Evolutionary conservation across 352 stramenopile species (phyloP).

Genomic region (Poterioochromonas sp.): DNA sequence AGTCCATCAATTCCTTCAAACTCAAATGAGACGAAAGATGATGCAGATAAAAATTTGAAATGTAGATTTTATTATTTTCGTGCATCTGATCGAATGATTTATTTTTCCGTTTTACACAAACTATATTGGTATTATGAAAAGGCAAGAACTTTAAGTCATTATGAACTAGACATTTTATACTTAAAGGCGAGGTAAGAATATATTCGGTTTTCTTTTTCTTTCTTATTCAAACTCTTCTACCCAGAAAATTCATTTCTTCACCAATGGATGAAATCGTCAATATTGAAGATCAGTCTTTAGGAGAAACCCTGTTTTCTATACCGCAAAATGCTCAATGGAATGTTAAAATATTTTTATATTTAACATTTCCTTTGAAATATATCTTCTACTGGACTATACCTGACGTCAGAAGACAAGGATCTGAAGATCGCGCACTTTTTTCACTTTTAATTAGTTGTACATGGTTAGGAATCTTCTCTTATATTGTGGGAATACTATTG

Average conservation of each 20-base stretch:
- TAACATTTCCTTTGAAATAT: slow-evolving; percentile 1
- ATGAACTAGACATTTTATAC: background rate
- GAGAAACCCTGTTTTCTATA: too few relatives aligned
- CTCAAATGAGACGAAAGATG: too few relatives aligned
- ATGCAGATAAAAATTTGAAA: too few relatives aligned
- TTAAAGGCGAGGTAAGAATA: background rate
- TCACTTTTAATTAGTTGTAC: slow-evolving; percentile 33
- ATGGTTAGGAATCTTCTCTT: slow-evolving; percentile 38
- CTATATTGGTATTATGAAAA: background rate
- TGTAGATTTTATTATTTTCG: background rate
- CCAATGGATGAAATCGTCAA: too few relatives aligned
- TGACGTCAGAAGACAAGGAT: background rate
- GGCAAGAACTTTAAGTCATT: background rate
- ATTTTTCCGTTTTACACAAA: background rate
- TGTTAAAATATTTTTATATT: background rate
- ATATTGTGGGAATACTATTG: slow-evolving; percentile 27
- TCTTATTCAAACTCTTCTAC: too few relatives aligned
- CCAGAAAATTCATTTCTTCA: too few relatives aligned
- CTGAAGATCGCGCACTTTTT: background rate
- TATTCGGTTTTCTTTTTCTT: too few relatives aligned
- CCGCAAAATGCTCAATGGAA: too few relatives aligned
- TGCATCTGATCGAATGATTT: background rate
- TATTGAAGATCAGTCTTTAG: too few relatives aligned
- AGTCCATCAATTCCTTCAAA: too few relatives aligned
- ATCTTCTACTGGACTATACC: slow-evolving; percentile 9